A percentile compares a stretch with the other conserved stretches of the same genome.
Conservation (phyloP, 2,329 filamentous ascomycete genomes). For the Drechslera avenae region DNA sequence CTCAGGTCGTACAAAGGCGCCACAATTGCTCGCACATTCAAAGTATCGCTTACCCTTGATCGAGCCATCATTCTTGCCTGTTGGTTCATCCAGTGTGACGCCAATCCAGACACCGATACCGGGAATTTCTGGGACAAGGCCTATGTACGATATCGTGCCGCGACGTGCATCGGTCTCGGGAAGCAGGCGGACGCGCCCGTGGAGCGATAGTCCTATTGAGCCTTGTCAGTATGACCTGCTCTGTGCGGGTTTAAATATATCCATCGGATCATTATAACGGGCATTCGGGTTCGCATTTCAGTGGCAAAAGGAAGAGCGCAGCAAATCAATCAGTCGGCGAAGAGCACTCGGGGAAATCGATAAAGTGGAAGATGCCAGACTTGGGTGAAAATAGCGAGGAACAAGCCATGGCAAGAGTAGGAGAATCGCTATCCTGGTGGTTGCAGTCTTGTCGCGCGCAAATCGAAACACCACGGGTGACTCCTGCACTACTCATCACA, state of each 20-base stretch:
- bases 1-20: slow-evolving; percentile 79
- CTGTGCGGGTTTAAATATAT: not conserved
- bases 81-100: slow-evolving; percentile 74
- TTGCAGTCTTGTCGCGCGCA: not conserved
- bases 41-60: slow-evolving; percentile 72
- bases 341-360: too few relatives aligned
- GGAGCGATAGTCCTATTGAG: slow-evolving; percentile 33
- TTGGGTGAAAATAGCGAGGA: not conserved
- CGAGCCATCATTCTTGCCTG: slow-evolving; percentile 81
- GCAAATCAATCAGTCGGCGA: slow-evolving; percentile 1
- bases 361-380: not conserved
- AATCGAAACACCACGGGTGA: slow-evolving; percentile 1
- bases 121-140: slow-evolving; percentile 75
- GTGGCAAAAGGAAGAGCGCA: not conserved
- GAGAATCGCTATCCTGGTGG: not conserved
- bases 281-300: not conserved
- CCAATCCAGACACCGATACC: slow-evolving; percentile 71
- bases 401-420: not conserved
- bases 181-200: slow-evolving; percentile 49
- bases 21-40: slow-evolving; percentile 69
- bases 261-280: not conserved
- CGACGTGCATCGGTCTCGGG: slow-evolving; percentile 69
- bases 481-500: slow-evolving; percentile 27
- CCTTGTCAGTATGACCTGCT: slow-evolving; percentile 5
- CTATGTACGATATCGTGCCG: slow-evolving; percentile 73